Conservation (phyloP, 169 alveolate species). For the Theileria equi region DNA sequence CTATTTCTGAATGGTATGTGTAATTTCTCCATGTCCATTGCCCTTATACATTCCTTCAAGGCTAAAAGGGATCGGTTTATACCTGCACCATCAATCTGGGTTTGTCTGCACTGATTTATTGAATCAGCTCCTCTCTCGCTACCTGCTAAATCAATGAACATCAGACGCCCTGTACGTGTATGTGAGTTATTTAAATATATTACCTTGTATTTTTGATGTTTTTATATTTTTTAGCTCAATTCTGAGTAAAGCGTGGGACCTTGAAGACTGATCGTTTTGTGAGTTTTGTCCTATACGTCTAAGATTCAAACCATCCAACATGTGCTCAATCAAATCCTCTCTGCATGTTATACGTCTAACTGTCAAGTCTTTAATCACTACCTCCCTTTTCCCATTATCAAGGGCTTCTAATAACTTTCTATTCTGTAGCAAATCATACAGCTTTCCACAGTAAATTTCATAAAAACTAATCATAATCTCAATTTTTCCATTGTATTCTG, state of each 20-base stretch:
- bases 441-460: constrained; percentile 98
- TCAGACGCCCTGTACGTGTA: constrained; percentile 84
- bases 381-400: constrained; percentile 90
- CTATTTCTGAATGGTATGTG: constrained; percentile 99
- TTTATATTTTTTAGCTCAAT: constrained; percentile 83
- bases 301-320: constrained; percentile 82
- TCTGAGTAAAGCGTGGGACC: constrained; percentile 98
- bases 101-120: constrained; percentile 90
- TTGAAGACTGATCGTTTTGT: constrained; percentile 95
- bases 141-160: constrained; percentile 98
- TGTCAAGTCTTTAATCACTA: constrained; percentile 90
- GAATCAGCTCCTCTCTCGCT: constrained; percentile 99
- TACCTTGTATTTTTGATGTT: constrained; percentile 63
- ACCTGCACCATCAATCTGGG: constrained; percentile 98
- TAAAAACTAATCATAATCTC: constrained; percentile 91
- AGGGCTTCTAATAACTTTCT: constrained; percentile 82
- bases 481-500: constrained; percentile 58
- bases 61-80: constrained; percentile 97
- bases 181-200: neutral
- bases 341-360: constrained; percentile 82
- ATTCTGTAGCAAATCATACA: constrained; percentile 95
- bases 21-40: constrained; percentile 95
- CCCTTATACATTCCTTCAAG: constrained; percentile 98
- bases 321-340: constrained; percentile 86
- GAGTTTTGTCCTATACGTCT: constrained; percentile 95